Base-by-base conservation (phyloP, 2,329 filamentous ascomycete species). In the Onygenales sp. region DNA sequence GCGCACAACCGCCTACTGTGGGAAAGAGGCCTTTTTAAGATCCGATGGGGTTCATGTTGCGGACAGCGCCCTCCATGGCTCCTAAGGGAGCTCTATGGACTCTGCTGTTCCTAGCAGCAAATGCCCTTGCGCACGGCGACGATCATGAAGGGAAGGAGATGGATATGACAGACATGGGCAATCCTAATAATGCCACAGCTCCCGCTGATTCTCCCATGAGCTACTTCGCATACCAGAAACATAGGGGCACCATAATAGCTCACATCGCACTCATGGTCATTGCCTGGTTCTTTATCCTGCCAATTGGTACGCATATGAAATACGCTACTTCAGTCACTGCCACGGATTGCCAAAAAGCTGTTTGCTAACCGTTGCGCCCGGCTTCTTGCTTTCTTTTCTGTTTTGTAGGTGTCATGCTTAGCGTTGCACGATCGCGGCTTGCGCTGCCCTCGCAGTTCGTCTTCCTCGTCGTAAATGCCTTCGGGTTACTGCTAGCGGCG, bases 341-440 rank as follows among this genome's bases (percentile, higher is more conserved):
- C 42, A 42, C 31, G 7, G 7, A 43, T 9, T 33, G 14, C 14
- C 7, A 33, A 42, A 27, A 43, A 43, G 41, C 7, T 43, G 39
- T 31, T 49, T 49, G 46, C 46, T 49, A 35, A 56, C 43, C 52
- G 14, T 35, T 17, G 33, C 48, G 10, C 27, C 13, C 43, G 6
- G 17, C 50, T 55, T 41, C 55, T 51, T 55, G 45, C 39, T 45
- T 53, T 53, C 43, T 45, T 39, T 44, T 10, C 8, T 14, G 6
- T 39, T 33, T 47, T 41, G 7, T 61, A 93, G 89, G 82, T 59
- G 84, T 95, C 48, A 89, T 96, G 83, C 77, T 97, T 58, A 95
- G 89, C 53, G 76, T 95, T 58, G 85, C 86, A 38, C 82, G 81
- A 56, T 96, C 91, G 43, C 80, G 86, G 57, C 84, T 86, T 61